phyloP scores from a whole-genome alignment of 2,329 filamentous ascomycete genomes.

The Aspergillus phoenicis region DNA sequence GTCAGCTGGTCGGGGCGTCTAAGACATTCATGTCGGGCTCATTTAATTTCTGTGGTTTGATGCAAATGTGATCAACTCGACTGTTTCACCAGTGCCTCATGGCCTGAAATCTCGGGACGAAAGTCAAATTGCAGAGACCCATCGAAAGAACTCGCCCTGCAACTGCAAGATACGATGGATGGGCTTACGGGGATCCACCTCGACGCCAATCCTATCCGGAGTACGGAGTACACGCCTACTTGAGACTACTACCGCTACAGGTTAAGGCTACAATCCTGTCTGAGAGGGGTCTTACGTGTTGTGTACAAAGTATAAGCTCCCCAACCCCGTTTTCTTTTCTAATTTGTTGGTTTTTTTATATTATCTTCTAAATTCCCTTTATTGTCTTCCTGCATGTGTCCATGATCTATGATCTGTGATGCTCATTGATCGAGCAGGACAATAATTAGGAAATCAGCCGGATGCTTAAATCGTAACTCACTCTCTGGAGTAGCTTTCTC shows the following conservation, averaged over 20 bases:
- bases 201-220: conserved; percentile 1
- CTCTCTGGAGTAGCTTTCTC: not conserved
- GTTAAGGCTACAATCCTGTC: not conserved
- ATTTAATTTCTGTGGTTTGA: conserved; percentile 16
- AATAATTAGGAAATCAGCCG: not conserved
- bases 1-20: not conserved
- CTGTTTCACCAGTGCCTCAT: conserved; percentile 29
- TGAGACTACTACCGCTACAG: conserved; percentile 3
- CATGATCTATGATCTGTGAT: not conserved
- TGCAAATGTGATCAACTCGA: conserved; percentile 5
- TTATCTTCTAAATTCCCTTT: too few species aligned
- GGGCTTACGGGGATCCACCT: not conserved
- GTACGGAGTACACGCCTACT: conserved; percentile 8
- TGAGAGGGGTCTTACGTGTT: conserved; percentile 10
- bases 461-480: not conserved
- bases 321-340: not conserved
- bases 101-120: conserved; percentile 15
- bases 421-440: conserved; percentile 4
- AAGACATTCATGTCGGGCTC: conserved; percentile 14
- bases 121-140: conserved; percentile 14
- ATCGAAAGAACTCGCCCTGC: not conserved
- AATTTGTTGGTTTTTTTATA: too few species aligned
- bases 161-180: conserved; percentile 13
- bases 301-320: conserved; percentile 10
- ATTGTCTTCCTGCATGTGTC: not conserved